Percentiles rank a stretch among this genome's conserved stretches.
phyloP scores from a whole-genome alignment of 1,284 basidiomycete genomes.

The Heterobasidion parviporum region DNA sequence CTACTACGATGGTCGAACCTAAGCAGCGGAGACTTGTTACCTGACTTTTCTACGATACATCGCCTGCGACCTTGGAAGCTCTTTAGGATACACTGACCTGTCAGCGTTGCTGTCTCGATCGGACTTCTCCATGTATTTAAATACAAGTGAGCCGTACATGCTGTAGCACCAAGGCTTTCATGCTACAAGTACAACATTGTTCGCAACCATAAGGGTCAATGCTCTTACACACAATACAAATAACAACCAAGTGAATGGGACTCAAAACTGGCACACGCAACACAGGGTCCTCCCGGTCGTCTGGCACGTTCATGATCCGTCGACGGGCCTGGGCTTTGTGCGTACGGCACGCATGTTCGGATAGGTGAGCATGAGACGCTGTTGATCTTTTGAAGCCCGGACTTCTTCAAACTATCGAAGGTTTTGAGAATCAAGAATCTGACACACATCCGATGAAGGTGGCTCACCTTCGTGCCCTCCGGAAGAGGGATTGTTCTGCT shows the following conservation, averaged over 20 bases:
- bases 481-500: conserved; percentile 39
- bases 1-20: not conserved
- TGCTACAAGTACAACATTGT: not conserved
- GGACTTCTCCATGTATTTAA: too few species aligned
- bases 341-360: conserved; percentile 44
- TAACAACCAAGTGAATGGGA: too few species aligned
- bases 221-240: too few species aligned
- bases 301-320: not conserved
- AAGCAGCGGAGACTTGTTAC: too few species aligned
- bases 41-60: too few species aligned
- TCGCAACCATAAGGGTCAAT: not conserved
- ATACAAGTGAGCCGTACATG: too few species aligned
- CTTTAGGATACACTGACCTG: too few species aligned
- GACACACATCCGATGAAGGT: not conserved
- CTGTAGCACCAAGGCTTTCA: not conserved
- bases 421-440: not conserved
- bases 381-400: conserved; percentile 50
- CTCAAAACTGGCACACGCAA: not conserved
- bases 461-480: conserved; percentile 36
- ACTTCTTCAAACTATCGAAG: conserved; percentile 57
- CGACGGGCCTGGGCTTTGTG: conserved; percentile 5
- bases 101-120: too few species aligned
- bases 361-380: conserved; percentile 51
- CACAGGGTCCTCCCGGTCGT: not conserved
- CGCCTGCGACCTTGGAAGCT: too few species aligned